Evolutionary conservation across 1,139 yeast genomes (phyloP).

Genomic region (Candida sanyaensis): DNA sequence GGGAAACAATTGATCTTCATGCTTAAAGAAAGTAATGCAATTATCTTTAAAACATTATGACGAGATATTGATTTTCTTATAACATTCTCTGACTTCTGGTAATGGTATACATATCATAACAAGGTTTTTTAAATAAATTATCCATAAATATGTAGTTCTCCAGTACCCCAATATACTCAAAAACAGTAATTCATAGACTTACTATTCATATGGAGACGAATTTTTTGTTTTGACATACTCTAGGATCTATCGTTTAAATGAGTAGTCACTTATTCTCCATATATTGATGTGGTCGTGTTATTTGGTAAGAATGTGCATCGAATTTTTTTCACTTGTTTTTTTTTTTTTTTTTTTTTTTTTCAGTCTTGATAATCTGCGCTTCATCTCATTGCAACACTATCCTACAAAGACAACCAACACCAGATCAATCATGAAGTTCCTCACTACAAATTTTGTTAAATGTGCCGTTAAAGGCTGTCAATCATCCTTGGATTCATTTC

Average conservation of each 20-base stretch:
- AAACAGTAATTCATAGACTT: too few relatives aligned
- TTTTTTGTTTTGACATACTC: neutral
- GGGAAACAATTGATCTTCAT: too few relatives aligned
- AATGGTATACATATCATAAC: too few relatives aligned
- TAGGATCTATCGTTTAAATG: too few relatives aligned
- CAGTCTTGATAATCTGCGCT: neutral
- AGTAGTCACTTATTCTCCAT: too few relatives aligned
- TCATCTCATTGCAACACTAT: slow-evolving; percentile 1
- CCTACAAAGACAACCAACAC: neutral
- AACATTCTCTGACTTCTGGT: too few relatives aligned
- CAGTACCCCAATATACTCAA: too few relatives aligned
- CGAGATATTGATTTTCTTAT: too few relatives aligned
- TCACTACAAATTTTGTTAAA: slow-evolving; percentile 92
- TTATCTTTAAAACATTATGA: too few relatives aligned
- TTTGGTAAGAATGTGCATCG: neutral
- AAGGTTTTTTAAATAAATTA: too few relatives aligned
- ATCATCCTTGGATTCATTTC: slow-evolving; percentile 74
- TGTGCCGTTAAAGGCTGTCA: slow-evolving; percentile 89
- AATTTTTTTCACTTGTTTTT: neutral
- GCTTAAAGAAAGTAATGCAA: too few relatives aligned
- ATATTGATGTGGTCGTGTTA: neutral
- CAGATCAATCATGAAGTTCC: slow-evolving; percentile 65
- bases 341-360: neutral
- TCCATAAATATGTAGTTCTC: too few relatives aligned
- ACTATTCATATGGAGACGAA: neutral